These are phyloP conservation scores for Wickerhamia fluorescens DNA, from an alignment of 805 yeast genomes.

Conservation along the genomic window DNA sequence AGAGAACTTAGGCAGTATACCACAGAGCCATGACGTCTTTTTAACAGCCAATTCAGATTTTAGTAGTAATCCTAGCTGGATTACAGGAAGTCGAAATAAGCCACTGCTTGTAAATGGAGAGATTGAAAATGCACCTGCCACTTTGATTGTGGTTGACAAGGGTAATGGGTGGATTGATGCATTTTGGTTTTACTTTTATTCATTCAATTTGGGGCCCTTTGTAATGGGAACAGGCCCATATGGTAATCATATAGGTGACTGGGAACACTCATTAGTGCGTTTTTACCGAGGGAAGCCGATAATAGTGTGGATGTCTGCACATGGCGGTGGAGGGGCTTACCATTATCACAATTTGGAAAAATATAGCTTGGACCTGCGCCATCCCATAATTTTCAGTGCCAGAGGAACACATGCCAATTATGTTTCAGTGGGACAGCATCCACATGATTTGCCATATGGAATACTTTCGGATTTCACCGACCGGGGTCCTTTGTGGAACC, in stretches of 20 bases:
- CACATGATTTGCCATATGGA: conserved; percentile 91
- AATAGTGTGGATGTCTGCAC: conserved; percentile 94
- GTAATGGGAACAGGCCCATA: conserved; percentile 98
- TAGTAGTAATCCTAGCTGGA: conserved; percentile 68
- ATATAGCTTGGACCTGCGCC: conserved; percentile 33
- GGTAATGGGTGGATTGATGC: conserved; percentile 95
- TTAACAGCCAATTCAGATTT: conserved; percentile 69
- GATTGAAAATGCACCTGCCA: conserved; percentile 71
- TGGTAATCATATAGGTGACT: conserved; percentile 96
- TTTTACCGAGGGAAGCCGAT: conserved; percentile 76
- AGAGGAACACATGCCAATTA: conserved; percentile 97
- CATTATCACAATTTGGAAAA: conserved; percentile 70
- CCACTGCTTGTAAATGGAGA: conserved; percentile 71
- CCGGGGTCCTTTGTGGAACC: conserved; percentile 94
- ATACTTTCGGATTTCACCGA: conserved; percentile 91
- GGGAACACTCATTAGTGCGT: conserved; percentile 92
- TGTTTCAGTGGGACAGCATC: conserved; percentile 91
- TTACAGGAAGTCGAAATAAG: conserved; percentile 61
- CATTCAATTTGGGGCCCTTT: conserved; percentile 91
- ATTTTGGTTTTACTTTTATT: conserved; percentile 92
- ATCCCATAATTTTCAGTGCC: conserved; percentile 81
- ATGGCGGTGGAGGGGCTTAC: conserved; percentile 94
- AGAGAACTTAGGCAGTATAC: conserved; percentile 23
- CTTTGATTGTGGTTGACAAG: conserved; percentile 78
- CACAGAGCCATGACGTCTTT: conserved; percentile 36